Evolutionary conservation across 2,329 filamentous ascomycete species (phyloP).

Genomic region (Fonsecaea nubica): DNA sequence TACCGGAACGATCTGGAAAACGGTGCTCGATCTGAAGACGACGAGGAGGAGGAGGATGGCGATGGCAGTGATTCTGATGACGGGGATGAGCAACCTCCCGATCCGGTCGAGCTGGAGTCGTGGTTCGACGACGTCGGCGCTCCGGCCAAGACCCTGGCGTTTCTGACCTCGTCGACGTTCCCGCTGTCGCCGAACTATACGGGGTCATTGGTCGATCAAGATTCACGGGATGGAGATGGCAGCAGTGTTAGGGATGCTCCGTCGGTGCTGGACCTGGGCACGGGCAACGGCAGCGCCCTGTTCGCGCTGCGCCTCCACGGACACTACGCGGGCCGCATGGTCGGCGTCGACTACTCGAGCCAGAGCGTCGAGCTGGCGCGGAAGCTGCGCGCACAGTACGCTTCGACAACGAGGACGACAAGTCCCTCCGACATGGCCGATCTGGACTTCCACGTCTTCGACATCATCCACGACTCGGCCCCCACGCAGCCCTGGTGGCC

Average conservation of each 20-base stretch:
- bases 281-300: constrained; percentile 91
- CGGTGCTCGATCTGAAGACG: constrained; percentile 55
- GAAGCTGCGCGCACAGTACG: constrained; percentile 60
- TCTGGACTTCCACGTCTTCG: constrained; percentile 52
- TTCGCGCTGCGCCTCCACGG: constrained; percentile 74
- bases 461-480: constrained; percentile 43
- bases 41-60: constrained; percentile 70
- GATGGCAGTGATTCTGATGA: constrained; percentile 64
- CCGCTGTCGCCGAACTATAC: constrained; percentile 50
- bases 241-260: constrained; percentile 33
- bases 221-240: not conserved
- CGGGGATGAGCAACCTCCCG: constrained; percentile 66
- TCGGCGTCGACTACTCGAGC: constrained; percentile 87
- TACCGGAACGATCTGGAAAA: constrained; percentile 51
- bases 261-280: constrained; percentile 77
- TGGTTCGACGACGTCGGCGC: constrained; percentile 97
- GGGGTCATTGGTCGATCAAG: constrained; percentile 36
- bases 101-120: constrained; percentile 75
- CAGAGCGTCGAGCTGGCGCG: constrained; percentile 75
- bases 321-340: constrained; percentile 70
- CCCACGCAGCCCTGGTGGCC: constrained; percentile 48
- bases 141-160: constrained; percentile 77
- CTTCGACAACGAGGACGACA: not conserved
- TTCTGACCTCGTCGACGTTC: constrained; percentile 62
- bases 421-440: constrained; percentile 61